Conservation (phyloP, 805 yeast genomes). For the Tanozyma kutaoensis region DNA sequence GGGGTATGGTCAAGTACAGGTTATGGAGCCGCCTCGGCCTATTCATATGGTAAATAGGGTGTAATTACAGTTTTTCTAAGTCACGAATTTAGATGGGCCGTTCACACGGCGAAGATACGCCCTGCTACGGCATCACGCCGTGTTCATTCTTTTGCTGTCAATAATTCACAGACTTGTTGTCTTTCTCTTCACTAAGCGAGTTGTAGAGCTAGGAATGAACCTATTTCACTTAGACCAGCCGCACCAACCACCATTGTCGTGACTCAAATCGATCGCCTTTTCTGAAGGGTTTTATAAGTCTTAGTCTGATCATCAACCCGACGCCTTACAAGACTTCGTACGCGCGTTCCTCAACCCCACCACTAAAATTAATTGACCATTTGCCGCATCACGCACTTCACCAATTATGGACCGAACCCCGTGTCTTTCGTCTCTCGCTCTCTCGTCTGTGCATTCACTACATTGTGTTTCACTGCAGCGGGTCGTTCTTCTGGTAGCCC, state of each 20-base stretch:
- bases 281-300: no score
- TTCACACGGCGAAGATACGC: no score
- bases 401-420: background rate
- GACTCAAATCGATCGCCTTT: no score
- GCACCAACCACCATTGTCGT: no score
- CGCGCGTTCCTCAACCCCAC: background rate
- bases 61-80: background rate
- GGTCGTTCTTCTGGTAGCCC: conserved; percentile 86
- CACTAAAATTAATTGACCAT: background rate
- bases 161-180: no score
- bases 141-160: no score
- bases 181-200: no score
- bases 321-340: background rate
- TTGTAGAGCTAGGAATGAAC: no score
- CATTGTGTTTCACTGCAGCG: conserved; percentile 36
- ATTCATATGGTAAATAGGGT: background rate
- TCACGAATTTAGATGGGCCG: no score
- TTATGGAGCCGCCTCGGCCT: background rate
- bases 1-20: background rate
- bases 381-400: background rate
- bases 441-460: background rate
- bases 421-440: no score
- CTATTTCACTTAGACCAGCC: no score
- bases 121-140: no score
- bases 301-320: background rate